These are phyloP conservation scores for Parietichytrium sp. DNA, from an alignment of 108 stramenopile species.

Conservation along the genomic window DNA sequence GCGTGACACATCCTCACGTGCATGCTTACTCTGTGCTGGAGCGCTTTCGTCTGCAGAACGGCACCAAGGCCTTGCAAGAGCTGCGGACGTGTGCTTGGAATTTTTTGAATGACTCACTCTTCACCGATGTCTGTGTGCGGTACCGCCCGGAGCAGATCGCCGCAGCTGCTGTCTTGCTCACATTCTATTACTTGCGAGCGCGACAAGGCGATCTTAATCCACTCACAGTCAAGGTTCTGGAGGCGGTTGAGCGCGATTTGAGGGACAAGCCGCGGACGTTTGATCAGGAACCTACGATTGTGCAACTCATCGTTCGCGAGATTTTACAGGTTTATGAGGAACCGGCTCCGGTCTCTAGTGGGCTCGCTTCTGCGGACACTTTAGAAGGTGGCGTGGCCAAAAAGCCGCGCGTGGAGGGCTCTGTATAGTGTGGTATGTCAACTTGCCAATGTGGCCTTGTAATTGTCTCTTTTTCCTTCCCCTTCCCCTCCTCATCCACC, in stretches of 20 bases:
- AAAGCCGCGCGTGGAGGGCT: neutral
- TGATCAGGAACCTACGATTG: no score
- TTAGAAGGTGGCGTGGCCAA: neutral
- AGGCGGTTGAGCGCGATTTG: neutral
- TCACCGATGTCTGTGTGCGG: slow-evolving; percentile 17
- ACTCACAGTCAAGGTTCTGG: neutral
- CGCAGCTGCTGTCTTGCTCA: neutral
- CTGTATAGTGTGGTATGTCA: neutral
- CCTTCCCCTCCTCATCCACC: no score
- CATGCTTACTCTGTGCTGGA: slow-evolving; percentile 6
- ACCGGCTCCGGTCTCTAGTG: neutral
- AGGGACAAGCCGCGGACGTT: no score
- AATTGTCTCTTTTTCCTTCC: neutral
- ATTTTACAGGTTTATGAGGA: slow-evolving; percentile 1
- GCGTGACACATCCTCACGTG: slow-evolving; percentile 24
- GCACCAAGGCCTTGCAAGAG: neutral
- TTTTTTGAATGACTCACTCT: slow-evolving; percentile 22
- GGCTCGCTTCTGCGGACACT: neutral
- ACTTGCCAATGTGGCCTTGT: neutral
- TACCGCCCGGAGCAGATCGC: neutral
- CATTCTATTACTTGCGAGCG: neutral
- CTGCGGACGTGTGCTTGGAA: neutral
- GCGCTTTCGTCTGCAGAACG: neutral
- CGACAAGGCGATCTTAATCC: neutral
- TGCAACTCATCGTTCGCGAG: neutral